Evolutionary conservation across 176 grass and related monocot species (phyloP).

Genomic region (Zizania latifolia): DNA sequence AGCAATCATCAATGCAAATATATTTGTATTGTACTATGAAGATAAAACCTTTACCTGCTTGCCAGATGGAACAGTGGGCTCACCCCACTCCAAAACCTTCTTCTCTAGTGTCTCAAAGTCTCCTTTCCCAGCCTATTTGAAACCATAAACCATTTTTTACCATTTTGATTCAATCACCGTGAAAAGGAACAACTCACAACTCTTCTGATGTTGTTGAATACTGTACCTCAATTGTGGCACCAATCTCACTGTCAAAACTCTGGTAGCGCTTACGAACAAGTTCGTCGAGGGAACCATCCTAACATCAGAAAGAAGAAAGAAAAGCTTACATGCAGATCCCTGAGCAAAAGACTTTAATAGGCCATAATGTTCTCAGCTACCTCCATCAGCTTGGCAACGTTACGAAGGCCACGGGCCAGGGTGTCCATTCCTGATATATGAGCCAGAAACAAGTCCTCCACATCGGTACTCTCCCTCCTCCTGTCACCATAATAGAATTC

Average conservation of each 20-base stretch:
- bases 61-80: conserved; percentile 72
- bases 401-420: conserved; percentile 76
- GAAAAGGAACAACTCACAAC: neutral
- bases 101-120: conserved; percentile 82
- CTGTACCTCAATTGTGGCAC: conserved; percentile 69
- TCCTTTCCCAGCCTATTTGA: conserved; percentile 67
- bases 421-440: conserved; percentile 98
- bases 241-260: conserved; percentile 81
- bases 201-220: neutral
- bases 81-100: conserved; percentile 89
- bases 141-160: conserved; percentile 10
- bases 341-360: neutral
- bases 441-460: conserved; percentile 91
- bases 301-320: neutral
- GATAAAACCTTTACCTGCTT: conserved; percentile 58
- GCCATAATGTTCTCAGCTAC: conserved; percentile 43
- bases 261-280: conserved; percentile 91
- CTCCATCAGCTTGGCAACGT: conserved; percentile 73
- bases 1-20: neutral
- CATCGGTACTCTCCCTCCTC: conserved; percentile 97
- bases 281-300: conserved; percentile 88
- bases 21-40: neutral
- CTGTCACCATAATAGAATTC: conserved; percentile 31
- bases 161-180: neutral
- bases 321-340: neutral